These are phyloP conservation scores for Apophysomyces ossiformis DNA, from an alignment of 371 early-diverging fungal genomes.

Conservation along the genomic window DNA sequence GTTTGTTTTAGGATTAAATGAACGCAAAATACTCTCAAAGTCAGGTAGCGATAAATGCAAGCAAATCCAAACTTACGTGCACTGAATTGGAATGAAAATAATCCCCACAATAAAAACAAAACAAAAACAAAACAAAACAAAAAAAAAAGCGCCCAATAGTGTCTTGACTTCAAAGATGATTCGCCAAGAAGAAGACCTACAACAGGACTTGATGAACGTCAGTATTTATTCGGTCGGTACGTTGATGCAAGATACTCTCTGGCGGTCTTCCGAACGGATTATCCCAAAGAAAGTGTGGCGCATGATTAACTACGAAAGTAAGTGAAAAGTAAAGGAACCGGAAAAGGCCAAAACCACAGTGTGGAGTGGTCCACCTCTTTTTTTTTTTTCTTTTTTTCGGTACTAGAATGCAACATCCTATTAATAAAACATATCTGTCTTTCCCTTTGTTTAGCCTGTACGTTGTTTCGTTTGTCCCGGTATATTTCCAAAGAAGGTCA, in stretches of 20 bases:
- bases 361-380: background rate
- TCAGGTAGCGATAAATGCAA: slow-evolving; percentile 15
- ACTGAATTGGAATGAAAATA: too few relatives aligned
- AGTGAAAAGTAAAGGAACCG: background rate
- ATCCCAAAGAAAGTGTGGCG: slow-evolving; percentile 23
- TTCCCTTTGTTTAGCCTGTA: slow-evolving; percentile 3
- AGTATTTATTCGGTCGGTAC: slow-evolving; percentile 23
- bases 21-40: slow-evolving; percentile 20
- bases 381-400: background rate
- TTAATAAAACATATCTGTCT: background rate
- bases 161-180: slow-evolving; percentile 14
- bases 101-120: too few relatives aligned
- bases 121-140: background rate
- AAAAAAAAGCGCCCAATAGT: slow-evolving; percentile 18
- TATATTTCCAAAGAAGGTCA: slow-evolving; percentile 17
- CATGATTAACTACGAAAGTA: slow-evolving; percentile 22
- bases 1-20: slow-evolving; percentile 15
- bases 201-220: slow-evolving; percentile 15
- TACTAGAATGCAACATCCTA: too few relatives aligned
- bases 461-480: slow-evolving; percentile 11
- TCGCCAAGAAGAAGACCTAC: slow-evolving; percentile 12
- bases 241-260: slow-evolving; percentile 21
- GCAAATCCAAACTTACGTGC: background rate
- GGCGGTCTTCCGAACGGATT: slow-evolving; percentile 21
- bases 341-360: too few relatives aligned